Evolutionary conservation across 768 basidiomycete species (phyloP), one percentile per base, ranked within the genome.

Genomic region (Lentinula boryana): DNA sequence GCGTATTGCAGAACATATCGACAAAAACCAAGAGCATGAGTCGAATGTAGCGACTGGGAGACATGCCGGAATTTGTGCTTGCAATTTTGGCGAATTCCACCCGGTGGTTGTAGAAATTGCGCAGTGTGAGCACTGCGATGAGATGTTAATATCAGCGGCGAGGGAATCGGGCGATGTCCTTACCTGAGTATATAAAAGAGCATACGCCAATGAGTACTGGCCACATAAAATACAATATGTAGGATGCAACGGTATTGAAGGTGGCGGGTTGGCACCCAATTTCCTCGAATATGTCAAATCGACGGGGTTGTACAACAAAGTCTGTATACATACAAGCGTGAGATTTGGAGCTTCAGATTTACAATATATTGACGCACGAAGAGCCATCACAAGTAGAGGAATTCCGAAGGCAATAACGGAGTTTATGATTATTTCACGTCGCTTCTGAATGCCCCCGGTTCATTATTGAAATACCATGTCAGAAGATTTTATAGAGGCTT

Each of bases 11-110:
- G 2, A 80, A 10, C 48, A 78, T 72, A 52, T 83, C 78, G 21
- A 74, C 65, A 35, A 68, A 63, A 16, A 80, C 79, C 18, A 85
- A 72, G 23, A 73, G 69, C 79, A 84, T 80, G 33, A 84, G 75
- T 21, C 82, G 79, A 63, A 79, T 63, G 65, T 81, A 83, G 23
- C 76, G 77, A 57, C 68, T 66, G 56, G 66, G 57, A 64, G 66
- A 80, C 32, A 85, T 50, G 23, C 44, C 35, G 13, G 58, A 60
- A 21, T 27, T 31, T 41, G 63, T 68, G 16, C 16, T 16, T 3
- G 48, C 21, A 21, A 60, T 15, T 60, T 60, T 46, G 18, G 48
- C 50, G 16, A 60, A 60, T 52, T 60, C 32, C 10, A 60, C 21
- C 31, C 58, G 58, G 15, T 40, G 48, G 13, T 23, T 41, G 36